Conservation (phyloP, 352 stramenopile genomes). For the Phytophthora aleatoria region DNA sequence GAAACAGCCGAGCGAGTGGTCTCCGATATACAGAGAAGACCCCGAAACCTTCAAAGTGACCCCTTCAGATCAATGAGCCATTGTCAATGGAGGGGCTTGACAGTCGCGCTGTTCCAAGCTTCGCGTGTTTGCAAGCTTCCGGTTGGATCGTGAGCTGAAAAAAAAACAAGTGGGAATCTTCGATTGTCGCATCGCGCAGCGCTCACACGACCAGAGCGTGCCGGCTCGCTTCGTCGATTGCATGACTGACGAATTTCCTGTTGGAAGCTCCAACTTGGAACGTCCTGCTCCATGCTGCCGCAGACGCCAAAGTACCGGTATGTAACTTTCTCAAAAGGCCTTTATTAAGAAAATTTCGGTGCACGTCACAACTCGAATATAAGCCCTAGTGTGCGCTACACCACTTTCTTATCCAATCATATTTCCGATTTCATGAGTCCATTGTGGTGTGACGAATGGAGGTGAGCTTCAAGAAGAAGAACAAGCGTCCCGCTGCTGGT, state of each 20-base stretch:
- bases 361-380: not conserved
- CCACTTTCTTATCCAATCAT: conserved; percentile 17
- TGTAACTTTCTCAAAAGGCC: too few relatives aligned
- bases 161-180: conserved; percentile 16
- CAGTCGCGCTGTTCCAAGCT: conserved; percentile 7
- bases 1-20: conserved; percentile 18
- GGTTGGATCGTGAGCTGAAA: conserved; percentile 17
- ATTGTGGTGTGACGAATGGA: conserved; percentile 28
- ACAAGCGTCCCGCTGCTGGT: conserved; percentile 27
- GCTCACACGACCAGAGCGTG: conserved; percentile 24
- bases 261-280: conserved; percentile 9
- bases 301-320: too few relatives aligned
- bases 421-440: not conserved
- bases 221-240: conserved; percentile 15
- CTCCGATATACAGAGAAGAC: conserved; percentile 9
- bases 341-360: conserved; percentile 1
- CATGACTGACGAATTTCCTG: conserved; percentile 11
- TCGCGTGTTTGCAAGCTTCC: conserved; percentile 26
- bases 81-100: conserved; percentile 1
- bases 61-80: not conserved
- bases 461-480: conserved; percentile 70
- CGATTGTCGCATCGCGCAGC: conserved; percentile 25
- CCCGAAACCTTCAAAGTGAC: not conserved
- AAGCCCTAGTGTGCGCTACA: not conserved
- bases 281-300: not conserved